Base-by-base conservation (phyloP, 1,284 basidiomycete genomes). In the Ceratobasidium sp. region DNA sequence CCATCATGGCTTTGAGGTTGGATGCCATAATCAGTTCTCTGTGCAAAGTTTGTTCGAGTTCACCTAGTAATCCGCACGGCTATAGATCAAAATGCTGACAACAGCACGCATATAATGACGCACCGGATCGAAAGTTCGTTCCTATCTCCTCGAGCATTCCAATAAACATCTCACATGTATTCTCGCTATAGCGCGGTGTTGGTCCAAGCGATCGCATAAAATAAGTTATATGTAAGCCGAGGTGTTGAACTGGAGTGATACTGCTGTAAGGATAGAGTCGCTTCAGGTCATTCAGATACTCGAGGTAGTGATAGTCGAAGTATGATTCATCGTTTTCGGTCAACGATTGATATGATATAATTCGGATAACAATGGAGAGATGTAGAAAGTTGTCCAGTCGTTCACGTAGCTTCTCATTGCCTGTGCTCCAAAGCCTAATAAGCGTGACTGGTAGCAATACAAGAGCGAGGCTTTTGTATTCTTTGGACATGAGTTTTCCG, bases 361-460 rank as follows among this genome's bases (percentile, higher is more conserved):
- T 53, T 7, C 55, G 46, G 13, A 78, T 28, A 2, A 53, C 69
- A 3, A 75, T 13, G 2, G 61, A 28, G 1, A 80, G 60, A n/a
- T 73, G 42, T 1, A 80, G 12, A 10, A 78, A 66, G 28, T 77
- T 7, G 5, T 66, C 60, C 4, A 80, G 61, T 7, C n/a, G n/a
- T 12, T 42, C 40, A n/a, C 4, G 33, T 9, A 40, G 7, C 6
- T 13, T 10, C 18, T 2, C 6, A 2, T 23, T 3, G 15, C 2
- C 60, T 13, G 26, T 28, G 18, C 15, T 28, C 77, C 79, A 76
- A 44, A 78, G 20, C 0, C 63, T 40, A 28, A 80, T 68, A 4
- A 80, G 39, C 2, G 81, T 73, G n/a, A 81, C 76, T 3, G 68
- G 71, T 3, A 81, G 40, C 39, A 79, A 77, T 2, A 81, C 75